These are phyloP conservation scores for Chalaropsis thielavioides DNA, from an alignment of 2,329 filamentous ascomycete species.

Conservation along the genomic window DNA sequence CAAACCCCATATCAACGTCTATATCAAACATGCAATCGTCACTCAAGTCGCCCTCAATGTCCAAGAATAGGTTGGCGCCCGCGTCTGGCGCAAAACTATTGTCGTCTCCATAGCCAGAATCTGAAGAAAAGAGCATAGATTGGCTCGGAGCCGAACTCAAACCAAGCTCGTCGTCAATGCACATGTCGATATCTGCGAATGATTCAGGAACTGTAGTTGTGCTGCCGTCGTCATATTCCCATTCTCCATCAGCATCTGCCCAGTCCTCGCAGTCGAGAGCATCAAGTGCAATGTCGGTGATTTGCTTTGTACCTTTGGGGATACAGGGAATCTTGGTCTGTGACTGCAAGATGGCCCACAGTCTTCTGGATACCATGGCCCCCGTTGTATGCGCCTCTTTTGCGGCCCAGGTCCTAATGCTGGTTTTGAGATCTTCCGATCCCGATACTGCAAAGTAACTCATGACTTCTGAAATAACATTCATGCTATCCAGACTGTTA, in stretches of 20 bases:
- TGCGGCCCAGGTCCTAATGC: constrained; percentile 4
- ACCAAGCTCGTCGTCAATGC: constrained; percentile 7
- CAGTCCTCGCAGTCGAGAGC: constrained; percentile 8
- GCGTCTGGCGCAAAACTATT: constrained; percentile 8
- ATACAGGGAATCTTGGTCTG: constrained; percentile 10
- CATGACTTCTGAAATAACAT: constrained; percentile 16
- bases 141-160: constrained; percentile 1
- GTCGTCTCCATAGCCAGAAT: constrained; percentile 1
- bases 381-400: neutral
- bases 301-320: neutral
- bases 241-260: constrained; percentile 9
- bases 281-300: neutral
- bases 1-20: constrained; percentile 8
- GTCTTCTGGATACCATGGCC: constrained; percentile 8
- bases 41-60: neutral
- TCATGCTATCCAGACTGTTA: constrained; percentile 12
- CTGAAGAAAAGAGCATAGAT: neutral
- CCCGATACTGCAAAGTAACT: constrained; percentile 16
- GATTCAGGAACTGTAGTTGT: neutral
- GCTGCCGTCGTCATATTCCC: neutral
- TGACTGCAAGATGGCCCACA: constrained; percentile 16
- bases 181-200: constrained; percentile 16
- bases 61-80: neutral
- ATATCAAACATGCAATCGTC: neutral
- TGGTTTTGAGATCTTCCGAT: constrained; percentile 12